Conservation (phyloP, 352 stramenopile species). For the Saprolegnia parasitica region DNA sequence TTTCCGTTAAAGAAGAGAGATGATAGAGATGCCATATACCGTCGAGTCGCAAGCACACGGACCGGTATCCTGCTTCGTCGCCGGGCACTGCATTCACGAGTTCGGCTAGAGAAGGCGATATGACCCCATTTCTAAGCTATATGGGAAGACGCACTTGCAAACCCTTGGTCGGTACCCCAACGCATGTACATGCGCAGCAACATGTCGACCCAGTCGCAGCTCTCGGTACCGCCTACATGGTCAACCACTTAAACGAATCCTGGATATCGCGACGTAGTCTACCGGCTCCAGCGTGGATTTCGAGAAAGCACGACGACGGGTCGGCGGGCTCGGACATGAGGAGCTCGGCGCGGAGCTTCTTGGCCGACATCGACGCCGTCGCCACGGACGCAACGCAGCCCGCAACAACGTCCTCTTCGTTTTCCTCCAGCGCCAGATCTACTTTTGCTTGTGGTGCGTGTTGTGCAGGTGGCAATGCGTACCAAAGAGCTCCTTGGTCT, state of each 20-base stretch:
- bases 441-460: not conserved
- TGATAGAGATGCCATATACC: slow-evolving; percentile 26
- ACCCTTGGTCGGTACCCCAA: slow-evolving; percentile 43
- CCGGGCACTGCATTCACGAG: slow-evolving; percentile 84
- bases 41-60: slow-evolving; percentile 52
- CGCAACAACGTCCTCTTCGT: slow-evolving; percentile 43
- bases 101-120: slow-evolving; percentile 50
- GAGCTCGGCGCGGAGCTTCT: slow-evolving; percentile 57
- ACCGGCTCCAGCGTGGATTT: slow-evolving; percentile 71
- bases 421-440: slow-evolving; percentile 53
- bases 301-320: slow-evolving; percentile 60
- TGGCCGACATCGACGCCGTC: slow-evolving; percentile 37
- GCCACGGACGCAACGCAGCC: slow-evolving; percentile 50
- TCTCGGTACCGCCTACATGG: slow-evolving; percentile 89
- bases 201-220: slow-evolving; percentile 95
- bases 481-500: slow-evolving; percentile 57
- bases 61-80: slow-evolving; percentile 67
- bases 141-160: slow-evolving; percentile 28
- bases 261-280: not conserved
- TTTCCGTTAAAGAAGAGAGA: not conserved
- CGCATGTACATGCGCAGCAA: slow-evolving; percentile 94
- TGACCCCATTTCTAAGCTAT: slow-evolving; percentile 36
- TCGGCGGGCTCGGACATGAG: slow-evolving; percentile 56
- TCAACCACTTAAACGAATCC: not conserved
- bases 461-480: not conserved